phyloP scores from a whole-genome alignment of 108 stramenopile species.

The Pseudonitzschia multiseries region DNA sequence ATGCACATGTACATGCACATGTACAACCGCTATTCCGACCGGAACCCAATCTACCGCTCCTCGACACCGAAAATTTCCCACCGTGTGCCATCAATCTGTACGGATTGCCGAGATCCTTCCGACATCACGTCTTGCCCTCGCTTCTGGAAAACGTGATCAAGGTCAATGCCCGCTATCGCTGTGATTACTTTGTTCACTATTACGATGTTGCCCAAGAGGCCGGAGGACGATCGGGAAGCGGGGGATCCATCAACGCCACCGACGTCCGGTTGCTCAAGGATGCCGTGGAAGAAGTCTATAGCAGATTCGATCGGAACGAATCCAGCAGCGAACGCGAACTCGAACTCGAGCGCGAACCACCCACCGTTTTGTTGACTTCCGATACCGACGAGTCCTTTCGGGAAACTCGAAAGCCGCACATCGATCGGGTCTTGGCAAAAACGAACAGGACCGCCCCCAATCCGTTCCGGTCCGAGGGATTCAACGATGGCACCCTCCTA shows the following conservation, averaged over 20 bases:
- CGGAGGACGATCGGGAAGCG: background rate
- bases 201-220: conserved; percentile 9
- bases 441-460: too few species aligned
- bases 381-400: conserved; percentile 42
- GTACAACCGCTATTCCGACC: too few species aligned
- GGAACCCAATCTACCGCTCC: too few species aligned
- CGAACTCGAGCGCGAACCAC: too few species aligned
- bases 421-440: conserved; percentile 31
- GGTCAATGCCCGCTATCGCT: conserved; percentile 34
- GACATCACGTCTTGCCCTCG: conserved; percentile 41
- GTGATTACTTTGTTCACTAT: conserved; percentile 47
- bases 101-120: conserved; percentile 46
- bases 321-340: too few species aligned
- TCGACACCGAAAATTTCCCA: too few species aligned
- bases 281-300: background rate
- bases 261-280: background rate
- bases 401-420: conserved; percentile 20
- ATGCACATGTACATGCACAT: too few species aligned
- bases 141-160: conserved; percentile 37
- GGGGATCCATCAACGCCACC: background rate
- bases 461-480: too few species aligned
- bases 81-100: conserved; percentile 39
- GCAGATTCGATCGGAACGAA: background rate
- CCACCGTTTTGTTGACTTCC: conserved; percentile 22
- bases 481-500: background rate